Conservation (phyloP, 225 moss, liverwort and hornwort species). For the Rhytidiadelphus loreus region DNA sequence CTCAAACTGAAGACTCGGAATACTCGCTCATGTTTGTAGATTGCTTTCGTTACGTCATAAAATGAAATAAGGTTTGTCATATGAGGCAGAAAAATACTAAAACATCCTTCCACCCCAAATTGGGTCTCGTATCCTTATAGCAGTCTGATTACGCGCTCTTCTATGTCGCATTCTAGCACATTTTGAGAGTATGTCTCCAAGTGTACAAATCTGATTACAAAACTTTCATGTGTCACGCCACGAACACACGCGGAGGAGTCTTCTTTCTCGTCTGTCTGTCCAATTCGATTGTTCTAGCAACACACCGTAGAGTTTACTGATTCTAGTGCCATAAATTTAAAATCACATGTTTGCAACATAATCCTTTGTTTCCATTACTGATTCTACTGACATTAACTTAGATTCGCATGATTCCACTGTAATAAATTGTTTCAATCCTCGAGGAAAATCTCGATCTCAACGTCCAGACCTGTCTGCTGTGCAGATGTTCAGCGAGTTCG, state of each 20-base stretch:
- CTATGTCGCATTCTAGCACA: too few relatives aligned
- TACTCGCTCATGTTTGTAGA: background rate
- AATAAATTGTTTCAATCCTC: background rate
- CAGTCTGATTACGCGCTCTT: background rate
- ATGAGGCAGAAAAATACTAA: background rate
- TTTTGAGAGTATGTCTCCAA: background rate
- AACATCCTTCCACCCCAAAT: background rate
- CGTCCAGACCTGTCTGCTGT: background rate
- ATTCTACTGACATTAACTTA: background rate
- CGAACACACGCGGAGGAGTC: too few relatives aligned
- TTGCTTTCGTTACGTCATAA: background rate
- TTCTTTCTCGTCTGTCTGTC: background rate
- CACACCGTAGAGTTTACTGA: background rate
- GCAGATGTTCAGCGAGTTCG: constrained; percentile 75
- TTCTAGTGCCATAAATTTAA: background rate
- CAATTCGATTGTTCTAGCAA: background rate
- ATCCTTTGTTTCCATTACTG: background rate
- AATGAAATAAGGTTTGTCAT: background rate
- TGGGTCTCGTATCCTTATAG: background rate
- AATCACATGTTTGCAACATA: too few relatives aligned
- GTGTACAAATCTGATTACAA: background rate
- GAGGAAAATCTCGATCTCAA: background rate
- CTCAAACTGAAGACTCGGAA: background rate
- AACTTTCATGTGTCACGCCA: background rate
- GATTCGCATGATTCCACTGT: background rate